A percentile compares a stretch with the other conserved stretches of the same genome.
These are phyloP conservation scores for Neopestalotiopsis rosae DNA, from an alignment of 2,329 filamentous ascomycete genomes.

Conservation along the genomic window DNA sequence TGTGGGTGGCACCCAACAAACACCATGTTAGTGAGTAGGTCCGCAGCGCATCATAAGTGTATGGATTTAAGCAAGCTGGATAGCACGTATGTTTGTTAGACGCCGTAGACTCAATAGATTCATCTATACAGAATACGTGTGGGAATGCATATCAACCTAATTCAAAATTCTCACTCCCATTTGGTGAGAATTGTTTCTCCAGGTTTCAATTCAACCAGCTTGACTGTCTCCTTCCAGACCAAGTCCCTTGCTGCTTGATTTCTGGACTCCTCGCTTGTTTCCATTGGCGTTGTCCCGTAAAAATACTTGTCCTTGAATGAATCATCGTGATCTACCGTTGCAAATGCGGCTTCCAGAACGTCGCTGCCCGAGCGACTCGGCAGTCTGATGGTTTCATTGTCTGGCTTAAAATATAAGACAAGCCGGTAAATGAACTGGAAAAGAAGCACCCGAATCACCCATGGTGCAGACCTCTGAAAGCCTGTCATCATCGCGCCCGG, in stretches of 20 bases:
- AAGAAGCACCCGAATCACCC: neutral
- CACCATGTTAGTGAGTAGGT: too few relatives aligned
- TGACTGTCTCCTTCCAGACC: constrained; percentile 27
- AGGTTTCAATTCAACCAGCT: constrained; percentile 15
- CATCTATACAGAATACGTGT: too few relatives aligned
- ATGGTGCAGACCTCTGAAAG: neutral
- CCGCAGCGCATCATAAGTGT: too few relatives aligned
- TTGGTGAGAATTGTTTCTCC: constrained; percentile 20
- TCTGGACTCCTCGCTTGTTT: constrained; percentile 20
- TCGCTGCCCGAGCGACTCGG: neutral
- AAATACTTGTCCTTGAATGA: constrained; percentile 20
- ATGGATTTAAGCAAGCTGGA: too few relatives aligned
- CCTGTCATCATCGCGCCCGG: constrained; percentile 38
- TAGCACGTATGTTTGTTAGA: too few relatives aligned
- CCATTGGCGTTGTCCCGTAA: constrained; percentile 12
- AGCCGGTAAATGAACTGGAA: neutral
- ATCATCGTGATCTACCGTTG: neutral
- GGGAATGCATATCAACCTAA: too few relatives aligned
- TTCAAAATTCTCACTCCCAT: neutral
- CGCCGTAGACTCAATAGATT: too few relatives aligned
- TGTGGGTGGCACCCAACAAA: too few relatives aligned
- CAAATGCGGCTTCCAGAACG: neutral
- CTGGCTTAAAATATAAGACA: neutral
- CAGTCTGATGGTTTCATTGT: neutral
- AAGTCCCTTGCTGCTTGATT: constrained; percentile 22